phyloP scores from a whole-genome alignment of 2,329 filamentous ascomycete genomes.

The Arachnopeziza araneosa region DNA sequence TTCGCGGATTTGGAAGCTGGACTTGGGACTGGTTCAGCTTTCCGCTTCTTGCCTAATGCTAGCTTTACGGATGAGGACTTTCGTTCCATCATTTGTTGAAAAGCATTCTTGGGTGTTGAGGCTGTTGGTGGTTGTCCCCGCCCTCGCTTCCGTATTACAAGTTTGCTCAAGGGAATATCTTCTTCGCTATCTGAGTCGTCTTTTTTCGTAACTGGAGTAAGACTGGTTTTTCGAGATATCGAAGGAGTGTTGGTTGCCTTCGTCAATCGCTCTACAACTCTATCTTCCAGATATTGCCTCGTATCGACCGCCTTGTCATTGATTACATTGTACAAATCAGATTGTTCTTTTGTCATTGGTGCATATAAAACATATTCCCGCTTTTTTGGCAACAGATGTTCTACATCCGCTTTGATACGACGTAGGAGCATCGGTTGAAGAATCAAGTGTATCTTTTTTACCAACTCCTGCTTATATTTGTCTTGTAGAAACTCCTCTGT shows the following conservation, averaged over 20 bases:
- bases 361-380: conserved; percentile 94
- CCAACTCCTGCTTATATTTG: conserved; percentile 68
- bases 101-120: conserved; percentile 36
- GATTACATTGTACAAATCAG: conserved; percentile 73
- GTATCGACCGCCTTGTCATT: conserved; percentile 53
- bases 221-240: conserved; percentile 12
- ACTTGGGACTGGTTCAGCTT: conserved; percentile 35
- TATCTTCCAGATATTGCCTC: conserved; percentile 76
- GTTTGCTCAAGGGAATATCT: conserved; percentile 20
- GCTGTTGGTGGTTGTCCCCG: conserved; percentile 10
- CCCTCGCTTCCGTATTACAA: conserved; percentile 23
- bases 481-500: conserved; percentile 76
- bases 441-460: conserved; percentile 87
- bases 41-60: conserved; percentile 49
- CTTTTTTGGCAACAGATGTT: conserved; percentile 87
- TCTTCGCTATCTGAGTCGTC: conserved; percentile 26
- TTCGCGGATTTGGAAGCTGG: conserved; percentile 64
- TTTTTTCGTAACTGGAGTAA: conserved; percentile 4
- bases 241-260: conserved; percentile 42
- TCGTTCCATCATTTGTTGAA: conserved; percentile 38
- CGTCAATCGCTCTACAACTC: conserved; percentile 62
- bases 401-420: conserved; percentile 88
- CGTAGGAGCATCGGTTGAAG: conserved; percentile 86
- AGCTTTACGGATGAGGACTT: conserved; percentile 8
- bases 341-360: conserved; percentile 84